These are phyloP conservation scores for Calonectria multiphialidica DNA, from an alignment of 2,329 filamentous ascomycete genomes.

Conservation along the genomic window DNA sequence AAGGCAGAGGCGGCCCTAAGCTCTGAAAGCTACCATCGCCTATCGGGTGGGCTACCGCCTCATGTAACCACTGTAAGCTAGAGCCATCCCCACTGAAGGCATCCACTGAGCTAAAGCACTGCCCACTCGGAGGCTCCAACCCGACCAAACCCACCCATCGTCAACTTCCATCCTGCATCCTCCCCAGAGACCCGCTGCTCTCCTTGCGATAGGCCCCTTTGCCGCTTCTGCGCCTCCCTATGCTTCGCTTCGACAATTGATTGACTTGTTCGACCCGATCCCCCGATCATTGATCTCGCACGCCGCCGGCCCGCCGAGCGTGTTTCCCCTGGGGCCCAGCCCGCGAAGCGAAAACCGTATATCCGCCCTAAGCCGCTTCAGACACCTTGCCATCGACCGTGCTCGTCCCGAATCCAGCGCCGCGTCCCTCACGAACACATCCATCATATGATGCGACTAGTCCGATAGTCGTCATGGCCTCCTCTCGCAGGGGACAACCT, in stretches of 20 bases:
- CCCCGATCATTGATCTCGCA: background rate
- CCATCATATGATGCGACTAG: slow-evolving; percentile 43
- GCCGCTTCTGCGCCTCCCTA: background rate
- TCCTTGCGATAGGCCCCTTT: slow-evolving; percentile 23
- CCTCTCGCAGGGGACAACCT: slow-evolving; percentile 54
- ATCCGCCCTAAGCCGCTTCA: background rate
- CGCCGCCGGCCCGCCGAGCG: background rate
- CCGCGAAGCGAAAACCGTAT: background rate
- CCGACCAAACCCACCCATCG: slow-evolving; percentile 32
- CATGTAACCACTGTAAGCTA: slow-evolving; percentile 44
- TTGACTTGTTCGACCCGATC: slow-evolving; percentile 7
- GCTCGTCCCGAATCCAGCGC: background rate
- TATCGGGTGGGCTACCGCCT: slow-evolving; percentile 37
- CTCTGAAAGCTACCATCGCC: slow-evolving; percentile 15
- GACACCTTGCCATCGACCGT: background rate
- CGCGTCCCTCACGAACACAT: background rate
- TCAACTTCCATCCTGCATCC: slow-evolving; percentile 27
- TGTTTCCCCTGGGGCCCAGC: background rate
- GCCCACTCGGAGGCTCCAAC: slow-evolving; percentile 18
- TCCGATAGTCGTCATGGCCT: slow-evolving; percentile 52
- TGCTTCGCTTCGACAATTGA: slow-evolving; percentile 21
- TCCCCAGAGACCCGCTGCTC: slow-evolving; percentile 11
- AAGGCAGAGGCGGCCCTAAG: slow-evolving; percentile 1
- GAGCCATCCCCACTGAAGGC: slow-evolving; percentile 18
- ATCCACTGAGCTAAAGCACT: slow-evolving; percentile 13